phyloP scores from a whole-genome alignment of 2,329 filamentous ascomycete species.

The Diaporthe destruens region DNA sequence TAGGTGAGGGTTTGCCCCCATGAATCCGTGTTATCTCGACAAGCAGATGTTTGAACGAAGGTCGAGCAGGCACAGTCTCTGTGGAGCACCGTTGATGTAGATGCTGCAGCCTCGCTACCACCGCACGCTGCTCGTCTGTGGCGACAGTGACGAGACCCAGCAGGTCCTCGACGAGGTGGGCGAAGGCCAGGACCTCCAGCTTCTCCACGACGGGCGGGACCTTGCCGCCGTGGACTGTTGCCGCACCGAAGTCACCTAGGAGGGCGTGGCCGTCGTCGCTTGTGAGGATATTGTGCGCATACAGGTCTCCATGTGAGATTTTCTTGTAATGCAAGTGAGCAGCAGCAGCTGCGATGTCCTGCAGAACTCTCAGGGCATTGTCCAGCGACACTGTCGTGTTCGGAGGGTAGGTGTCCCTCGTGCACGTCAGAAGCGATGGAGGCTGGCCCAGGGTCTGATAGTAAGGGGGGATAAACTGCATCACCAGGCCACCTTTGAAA shows the following conservation, averaged over 20 bases:
- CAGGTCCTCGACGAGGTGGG: constrained; percentile 60
- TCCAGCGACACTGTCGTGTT: constrained; percentile 48
- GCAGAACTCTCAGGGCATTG: constrained; percentile 53
- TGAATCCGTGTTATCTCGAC: constrained; percentile 42
- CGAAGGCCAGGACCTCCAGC: constrained; percentile 62
- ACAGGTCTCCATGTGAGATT: constrained; percentile 61
- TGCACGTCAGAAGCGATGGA: constrained; percentile 60
- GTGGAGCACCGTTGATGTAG: constrained; percentile 49
- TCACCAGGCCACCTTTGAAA: constrained; percentile 57
- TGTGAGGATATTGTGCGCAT: constrained; percentile 62
- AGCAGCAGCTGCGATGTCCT: constrained; percentile 57
- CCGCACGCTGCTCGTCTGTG: constrained; percentile 34
- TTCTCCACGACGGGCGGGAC: constrained; percentile 51
- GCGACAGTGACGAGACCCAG: constrained; percentile 50
- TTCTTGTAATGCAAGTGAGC: constrained; percentile 58
- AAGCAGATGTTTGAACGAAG: constrained; percentile 50
- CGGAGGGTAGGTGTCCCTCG: constrained; percentile 56
- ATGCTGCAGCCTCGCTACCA: constrained; percentile 45
- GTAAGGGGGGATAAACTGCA: constrained; percentile 59
- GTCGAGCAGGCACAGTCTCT: constrained; percentile 47
- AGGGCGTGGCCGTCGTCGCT: constrained; percentile 57
- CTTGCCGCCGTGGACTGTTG: constrained; percentile 56
- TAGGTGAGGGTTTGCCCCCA: background rate
- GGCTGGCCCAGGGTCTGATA: constrained; percentile 59
- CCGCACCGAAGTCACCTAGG: constrained; percentile 62